phyloP scores from a whole-genome alignment of 306 rosid species.

The Pachyrhizus erosus region DNA sequence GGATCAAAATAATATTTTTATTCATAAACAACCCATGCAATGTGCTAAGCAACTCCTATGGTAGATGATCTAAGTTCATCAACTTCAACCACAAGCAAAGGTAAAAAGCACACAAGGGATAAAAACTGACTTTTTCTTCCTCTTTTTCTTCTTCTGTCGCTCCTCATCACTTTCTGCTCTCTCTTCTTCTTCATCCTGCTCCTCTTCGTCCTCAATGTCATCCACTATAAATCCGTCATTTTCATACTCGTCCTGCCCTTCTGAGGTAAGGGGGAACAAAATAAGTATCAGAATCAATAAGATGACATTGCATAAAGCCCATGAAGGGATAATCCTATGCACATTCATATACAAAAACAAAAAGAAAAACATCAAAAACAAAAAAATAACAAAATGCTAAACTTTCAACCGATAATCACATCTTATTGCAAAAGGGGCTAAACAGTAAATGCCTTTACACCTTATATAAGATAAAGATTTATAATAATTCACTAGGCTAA shows the following conservation, averaged over 20 bases:
- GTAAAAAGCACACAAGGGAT: not conserved
- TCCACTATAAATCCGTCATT: constrained; percentile 97
- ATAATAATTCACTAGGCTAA: not conserved
- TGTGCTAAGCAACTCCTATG: too few species aligned
- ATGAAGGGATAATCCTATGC: not conserved
- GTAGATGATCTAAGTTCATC: too few species aligned
- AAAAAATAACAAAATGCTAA: too few species aligned
- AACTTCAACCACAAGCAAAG: constrained; percentile 20
- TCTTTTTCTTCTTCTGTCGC: constrained; percentile 90
- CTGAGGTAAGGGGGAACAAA: constrained; percentile 43
- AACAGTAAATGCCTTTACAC: not conserved
- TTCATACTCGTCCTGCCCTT: constrained; percentile 96
- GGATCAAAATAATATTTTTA: too few species aligned
- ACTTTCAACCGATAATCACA: too few species aligned
- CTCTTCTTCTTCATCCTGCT: constrained; percentile 80
- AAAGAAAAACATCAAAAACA: too few species aligned
- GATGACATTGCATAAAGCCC: constrained; percentile 17
- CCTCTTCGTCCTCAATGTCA: constrained; percentile 88
- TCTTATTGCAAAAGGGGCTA: too few species aligned
- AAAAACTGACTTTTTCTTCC: constrained; percentile 80
- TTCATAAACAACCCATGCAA: too few species aligned
- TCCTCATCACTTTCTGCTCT: constrained; percentile 87
- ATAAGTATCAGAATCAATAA: constrained; percentile 2
- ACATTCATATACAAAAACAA: not conserved
- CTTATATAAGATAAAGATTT: not conserved